Evolutionary conservation across 2,329 filamentous ascomycete genomes (phyloP).

Genomic region (Penicillium sp.): DNA sequence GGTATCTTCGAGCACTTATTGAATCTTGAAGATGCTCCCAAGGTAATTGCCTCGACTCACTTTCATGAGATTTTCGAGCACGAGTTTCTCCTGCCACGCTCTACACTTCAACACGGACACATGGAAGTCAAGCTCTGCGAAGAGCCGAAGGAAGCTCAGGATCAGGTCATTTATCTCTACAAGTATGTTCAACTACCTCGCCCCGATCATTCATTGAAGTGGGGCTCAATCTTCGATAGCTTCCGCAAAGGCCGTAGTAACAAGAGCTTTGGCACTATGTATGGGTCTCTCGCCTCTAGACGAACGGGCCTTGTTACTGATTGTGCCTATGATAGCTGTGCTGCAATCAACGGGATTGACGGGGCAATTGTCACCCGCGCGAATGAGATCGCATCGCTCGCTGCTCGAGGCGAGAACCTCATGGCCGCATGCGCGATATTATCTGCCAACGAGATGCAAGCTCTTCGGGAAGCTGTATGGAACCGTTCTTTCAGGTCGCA

Average conservation of each 20-base stretch:
- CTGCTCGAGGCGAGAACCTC: constrained; percentile 69
- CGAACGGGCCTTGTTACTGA: not conserved
- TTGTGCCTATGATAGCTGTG: constrained; percentile 54
- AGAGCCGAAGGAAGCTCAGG: constrained; percentile 40
- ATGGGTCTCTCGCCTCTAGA: constrained; percentile 12
- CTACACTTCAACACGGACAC: constrained; percentile 50
- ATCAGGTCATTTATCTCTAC: constrained; percentile 63
- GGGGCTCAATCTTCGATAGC: constrained; percentile 27
- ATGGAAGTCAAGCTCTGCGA: constrained; percentile 52
- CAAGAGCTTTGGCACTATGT: constrained; percentile 75
- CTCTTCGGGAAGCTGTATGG: constrained; percentile 61
- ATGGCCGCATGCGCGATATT: constrained; percentile 64
- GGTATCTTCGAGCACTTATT: constrained; percentile 56
- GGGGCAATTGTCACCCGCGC: constrained; percentile 66
- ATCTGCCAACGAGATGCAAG: constrained; percentile 56
- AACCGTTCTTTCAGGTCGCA: not conserved
- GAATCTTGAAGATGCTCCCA: constrained; percentile 47
- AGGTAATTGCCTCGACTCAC: constrained; percentile 58
- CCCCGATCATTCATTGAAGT: not conserved
- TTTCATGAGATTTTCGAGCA: constrained; percentile 55
- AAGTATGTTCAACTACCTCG: constrained; percentile 37
- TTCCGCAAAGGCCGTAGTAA: constrained; percentile 60
- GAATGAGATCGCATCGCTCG: constrained; percentile 62
- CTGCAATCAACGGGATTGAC: constrained; percentile 78
- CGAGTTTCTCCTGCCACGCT: constrained; percentile 45